Evolutionary conservation across 225 moss, liverwort and hornwort genomes (phyloP).

Genomic region (Asterella californica): DNA sequence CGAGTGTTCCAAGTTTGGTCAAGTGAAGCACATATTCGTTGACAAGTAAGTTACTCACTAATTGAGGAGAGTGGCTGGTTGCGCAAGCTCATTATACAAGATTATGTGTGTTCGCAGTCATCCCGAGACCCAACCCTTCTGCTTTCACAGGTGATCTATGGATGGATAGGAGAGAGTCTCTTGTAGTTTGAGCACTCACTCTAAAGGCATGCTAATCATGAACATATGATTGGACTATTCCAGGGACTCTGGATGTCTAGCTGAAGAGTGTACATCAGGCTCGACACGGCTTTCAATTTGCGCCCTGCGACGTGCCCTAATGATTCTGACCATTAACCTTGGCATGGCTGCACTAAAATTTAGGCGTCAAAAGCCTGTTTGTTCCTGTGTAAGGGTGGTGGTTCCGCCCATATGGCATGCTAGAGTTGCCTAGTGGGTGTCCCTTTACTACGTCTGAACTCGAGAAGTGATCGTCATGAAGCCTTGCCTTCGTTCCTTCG

Average conservation of each 20-base stretch:
- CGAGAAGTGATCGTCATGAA: conserved; percentile 18
- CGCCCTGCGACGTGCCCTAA: conserved; percentile 63
- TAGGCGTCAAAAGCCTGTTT: conserved; percentile 39
- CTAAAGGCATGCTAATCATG: conserved; percentile 72
- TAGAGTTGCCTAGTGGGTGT: conserved; percentile 25
- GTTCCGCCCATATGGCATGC: conserved; percentile 18
- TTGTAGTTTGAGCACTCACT: conserved; percentile 50
- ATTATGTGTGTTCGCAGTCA: conserved; percentile 37
- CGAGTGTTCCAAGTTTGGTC: conserved; percentile 97
- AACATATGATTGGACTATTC: conserved; percentile 78
- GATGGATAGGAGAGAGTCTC: conserved; percentile 34
- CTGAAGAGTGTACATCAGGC: conserved; percentile 76
- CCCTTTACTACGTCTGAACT: conserved; percentile 2
- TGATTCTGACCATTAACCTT: conserved; percentile 55
- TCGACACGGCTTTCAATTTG: conserved; percentile 65
- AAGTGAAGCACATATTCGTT: conserved; percentile 95
- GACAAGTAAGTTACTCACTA: conserved; percentile 72
- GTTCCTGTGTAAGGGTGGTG: conserved; percentile 29
- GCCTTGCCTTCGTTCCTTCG: conserved; percentile 33
- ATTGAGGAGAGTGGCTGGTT: conserved; percentile 24
- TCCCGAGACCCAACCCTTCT: conserved; percentile 41
- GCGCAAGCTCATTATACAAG: conserved; percentile 32
- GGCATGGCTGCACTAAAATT: conserved; percentile 30
- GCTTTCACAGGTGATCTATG: conserved; percentile 34
- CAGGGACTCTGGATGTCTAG: conserved; percentile 80